Evolutionary conservation across 257 asterid genomes (phyloP), one percentile per base, ranked within the genome.

Genomic region (Salvia rosmarinus): DNA sequence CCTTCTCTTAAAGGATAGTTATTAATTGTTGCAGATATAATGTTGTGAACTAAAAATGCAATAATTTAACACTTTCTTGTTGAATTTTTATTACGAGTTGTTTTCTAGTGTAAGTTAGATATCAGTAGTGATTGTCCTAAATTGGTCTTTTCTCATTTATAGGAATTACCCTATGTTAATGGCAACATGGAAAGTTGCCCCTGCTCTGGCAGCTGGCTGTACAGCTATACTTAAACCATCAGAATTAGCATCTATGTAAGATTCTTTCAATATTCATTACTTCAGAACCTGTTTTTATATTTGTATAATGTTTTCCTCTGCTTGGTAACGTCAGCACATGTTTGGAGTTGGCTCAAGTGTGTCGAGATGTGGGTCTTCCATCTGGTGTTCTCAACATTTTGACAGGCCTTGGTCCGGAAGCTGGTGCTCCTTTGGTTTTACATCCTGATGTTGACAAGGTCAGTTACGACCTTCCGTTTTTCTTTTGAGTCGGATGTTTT

Each of bases 121-220:
- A 43, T 10, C 16, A 9, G 9, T 55, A 55, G n/a, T 57, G 77
- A 68, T 54, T 78, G 59, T 51, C 71, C 13, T 57, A 21, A 71
- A 30, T 64, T 61, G n/a, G 54, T 60, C 49, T 23, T 75, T 65
- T 46, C 43, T 42, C 21, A 9, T 76, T 21, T 72, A 51, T 63
- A 92, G 97, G 98, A 92, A 92, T 79, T 92, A 92, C 78, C 98
- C 97, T 30, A 44, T 92, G 80, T 76, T 92, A 77, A 90, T 92
- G 97, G 97, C 98, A 25, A 82, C 91, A 47, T 92, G 98, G 98
- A 92, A 92, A 85, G 98, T 92, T 77, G 98, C 98, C 67, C 97
- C 97, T 37, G 96, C 98, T 62, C 82, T 92, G 32, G 98, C 98
- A 50, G 98, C 98, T 74, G 98, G 98, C 52, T 92, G 98, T 79